These are phyloP conservation scores for Colletotrichum somersetense DNA, from an alignment of 2,329 filamentous ascomycete species.

Conservation along the genomic window DNA sequence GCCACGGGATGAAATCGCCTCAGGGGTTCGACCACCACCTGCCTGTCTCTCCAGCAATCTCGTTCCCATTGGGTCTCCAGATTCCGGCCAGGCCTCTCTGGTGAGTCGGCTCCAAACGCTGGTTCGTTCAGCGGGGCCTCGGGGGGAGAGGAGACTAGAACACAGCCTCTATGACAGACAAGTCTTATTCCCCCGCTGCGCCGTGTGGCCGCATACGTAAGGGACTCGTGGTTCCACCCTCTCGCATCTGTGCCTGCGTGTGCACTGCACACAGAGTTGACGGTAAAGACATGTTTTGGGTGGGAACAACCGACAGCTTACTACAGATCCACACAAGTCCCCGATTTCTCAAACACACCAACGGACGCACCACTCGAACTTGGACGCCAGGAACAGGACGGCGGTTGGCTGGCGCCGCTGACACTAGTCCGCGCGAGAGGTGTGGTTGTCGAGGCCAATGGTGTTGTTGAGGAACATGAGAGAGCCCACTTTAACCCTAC, in stretches of 20 bases:
- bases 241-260: background rate
- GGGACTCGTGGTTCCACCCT: background rate
- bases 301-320: conserved; percentile 1
- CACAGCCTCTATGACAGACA: conserved; percentile 27
- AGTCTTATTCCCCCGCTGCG: background rate
- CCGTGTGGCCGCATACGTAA: background rate
- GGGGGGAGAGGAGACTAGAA: conserved; percentile 28
- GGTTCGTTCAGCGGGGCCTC: conserved; percentile 10
- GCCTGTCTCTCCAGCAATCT: conserved; percentile 22
- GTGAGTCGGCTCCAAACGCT: background rate
- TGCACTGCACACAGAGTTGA: background rate
- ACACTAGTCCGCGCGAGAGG: conserved; percentile 15
- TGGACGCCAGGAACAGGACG: conserved; percentile 22
- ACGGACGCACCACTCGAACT: background rate
- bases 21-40: conserved; percentile 23
- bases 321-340: conserved; percentile 18
- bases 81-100: conserved; percentile 18
- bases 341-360: conserved; percentile 7
- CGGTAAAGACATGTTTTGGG: background rate
- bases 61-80: conserved; percentile 22
- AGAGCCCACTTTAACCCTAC: background rate
- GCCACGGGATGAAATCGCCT: conserved; percentile 23
- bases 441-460: conserved; percentile 31
- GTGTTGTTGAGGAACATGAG: conserved; percentile 16
- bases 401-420: conserved; percentile 39